Conservation (phyloP, 805 yeast genomes). For the Wickerhamomyces strasburgensis region DNA sequence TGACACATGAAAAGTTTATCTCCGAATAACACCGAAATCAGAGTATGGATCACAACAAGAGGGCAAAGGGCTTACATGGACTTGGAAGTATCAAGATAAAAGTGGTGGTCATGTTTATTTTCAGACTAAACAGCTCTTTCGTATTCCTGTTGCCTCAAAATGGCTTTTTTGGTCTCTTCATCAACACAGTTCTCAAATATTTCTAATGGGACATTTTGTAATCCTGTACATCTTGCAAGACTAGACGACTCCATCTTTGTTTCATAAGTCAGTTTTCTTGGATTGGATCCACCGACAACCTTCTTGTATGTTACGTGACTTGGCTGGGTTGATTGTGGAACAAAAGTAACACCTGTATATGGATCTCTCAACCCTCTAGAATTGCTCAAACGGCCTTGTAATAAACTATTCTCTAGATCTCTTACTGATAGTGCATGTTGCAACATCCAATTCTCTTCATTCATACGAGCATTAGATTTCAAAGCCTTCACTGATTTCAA, state of each 20-base stretch:
- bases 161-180: slow-evolving; percentile 55
- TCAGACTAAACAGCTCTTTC: slow-evolving; percentile 8
- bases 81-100: no score
- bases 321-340: slow-evolving; percentile 76
- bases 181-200: slow-evolving; percentile 55
- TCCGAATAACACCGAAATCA: no score
- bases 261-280: slow-evolving; percentile 39
- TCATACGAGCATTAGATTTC: slow-evolving; percentile 25
- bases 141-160: slow-evolving; percentile 48
- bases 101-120: no score
- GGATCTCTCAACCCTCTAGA: slow-evolving; percentile 67
- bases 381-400: slow-evolving; percentile 50
- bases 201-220: slow-evolving; percentile 51
- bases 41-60: no score
- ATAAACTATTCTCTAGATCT: slow-evolving; percentile 60
- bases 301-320: slow-evolving; percentile 24
- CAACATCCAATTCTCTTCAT: slow-evolving; percentile 77
- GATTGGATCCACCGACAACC: slow-evolving; percentile 15
- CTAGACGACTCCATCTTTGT: slow-evolving; percentile 43
- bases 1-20: no score
- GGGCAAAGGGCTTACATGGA: no score
- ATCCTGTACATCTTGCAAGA: slow-evolving; percentile 56
- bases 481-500: slow-evolving; percentile 21
- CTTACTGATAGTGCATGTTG: slow-evolving; percentile 79
- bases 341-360: slow-evolving; percentile 77